Evolutionary conservation across 2,329 filamentous ascomycete genomes (phyloP).

Genomic region (Trichoderma atroviride): DNA sequence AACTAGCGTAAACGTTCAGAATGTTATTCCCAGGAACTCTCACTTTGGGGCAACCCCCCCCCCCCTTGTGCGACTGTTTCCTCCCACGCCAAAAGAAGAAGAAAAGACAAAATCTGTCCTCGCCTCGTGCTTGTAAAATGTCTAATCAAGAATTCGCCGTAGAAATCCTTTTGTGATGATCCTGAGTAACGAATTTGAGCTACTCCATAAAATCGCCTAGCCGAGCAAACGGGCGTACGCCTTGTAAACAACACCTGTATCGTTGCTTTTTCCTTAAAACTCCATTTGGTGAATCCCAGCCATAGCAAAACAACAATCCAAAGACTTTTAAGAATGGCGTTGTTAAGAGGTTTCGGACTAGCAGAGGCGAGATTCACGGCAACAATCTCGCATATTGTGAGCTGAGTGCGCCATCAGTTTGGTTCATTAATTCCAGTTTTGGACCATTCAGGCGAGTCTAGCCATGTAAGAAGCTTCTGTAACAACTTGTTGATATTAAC

Average conservation of each 20-base stretch:
- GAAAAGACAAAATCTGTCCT: background rate
- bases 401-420: background rate
- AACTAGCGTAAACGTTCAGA: background rate
- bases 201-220: background rate
- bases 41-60: background rate
- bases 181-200: background rate
- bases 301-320: background rate
- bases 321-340: background rate
- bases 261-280: background rate
- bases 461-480: slow-evolving; percentile 35
- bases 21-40: background rate
- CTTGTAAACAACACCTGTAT: background rate
- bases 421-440: background rate
- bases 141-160: background rate
- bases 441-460: slow-evolving; percentile 22
- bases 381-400: background rate
- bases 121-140: background rate
- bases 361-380: background rate
- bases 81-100: background rate
- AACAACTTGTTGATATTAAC: slow-evolving; percentile 43
- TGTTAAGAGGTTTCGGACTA: background rate
- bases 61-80: background rate
- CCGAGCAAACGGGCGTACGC: background rate
- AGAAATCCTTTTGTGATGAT: background rate
- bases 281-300: background rate